phyloP scores from a whole-genome alignment of 1,139 yeast genomes.

The Candida sanyaensis region DNA sequence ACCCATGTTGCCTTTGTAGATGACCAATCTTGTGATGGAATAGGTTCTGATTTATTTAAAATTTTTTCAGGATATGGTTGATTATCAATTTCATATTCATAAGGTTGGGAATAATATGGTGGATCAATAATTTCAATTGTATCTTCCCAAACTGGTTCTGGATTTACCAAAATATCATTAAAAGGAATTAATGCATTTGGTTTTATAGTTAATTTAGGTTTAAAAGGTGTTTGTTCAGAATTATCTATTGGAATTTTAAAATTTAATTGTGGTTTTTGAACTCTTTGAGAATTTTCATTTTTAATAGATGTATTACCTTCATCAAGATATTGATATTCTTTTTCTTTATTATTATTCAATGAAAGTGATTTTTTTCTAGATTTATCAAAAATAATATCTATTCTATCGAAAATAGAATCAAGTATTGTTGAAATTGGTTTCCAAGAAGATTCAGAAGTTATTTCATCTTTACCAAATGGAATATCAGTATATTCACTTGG shows the following conservation, averaged over 20 bases:
- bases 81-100: constrained; percentile 68
- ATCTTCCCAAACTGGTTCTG: constrained; percentile 29
- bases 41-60: constrained; percentile 48
- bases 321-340: constrained; percentile 13
- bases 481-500: constrained; percentile 22
- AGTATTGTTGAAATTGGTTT: constrained; percentile 59
- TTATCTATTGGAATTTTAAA: constrained; percentile 69
- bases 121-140: constrained; percentile 46
- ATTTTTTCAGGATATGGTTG: constrained; percentile 71
- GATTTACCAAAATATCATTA: constrained; percentile 44
- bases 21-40: constrained; percentile 67
- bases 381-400: constrained; percentile 62
- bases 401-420: constrained; percentile 73
- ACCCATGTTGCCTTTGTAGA: constrained; percentile 69
- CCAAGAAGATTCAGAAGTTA: constrained; percentile 51
- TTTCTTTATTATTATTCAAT: neutral
- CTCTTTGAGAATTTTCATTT: constrained; percentile 33
- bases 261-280: constrained; percentile 70
- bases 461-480: constrained; percentile 40
- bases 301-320: constrained; percentile 15
- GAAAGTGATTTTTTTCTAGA: constrained; percentile 13
- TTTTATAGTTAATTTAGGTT: constrained; percentile 67
- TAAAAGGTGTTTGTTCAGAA: constrained; percentile 68
- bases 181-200: constrained; percentile 67
- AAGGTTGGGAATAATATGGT: constrained; percentile 78